Evolutionary conservation across 495 filamentous ascomycete species (phyloP).

Genomic region (Penicillium bialowiezense): DNA sequence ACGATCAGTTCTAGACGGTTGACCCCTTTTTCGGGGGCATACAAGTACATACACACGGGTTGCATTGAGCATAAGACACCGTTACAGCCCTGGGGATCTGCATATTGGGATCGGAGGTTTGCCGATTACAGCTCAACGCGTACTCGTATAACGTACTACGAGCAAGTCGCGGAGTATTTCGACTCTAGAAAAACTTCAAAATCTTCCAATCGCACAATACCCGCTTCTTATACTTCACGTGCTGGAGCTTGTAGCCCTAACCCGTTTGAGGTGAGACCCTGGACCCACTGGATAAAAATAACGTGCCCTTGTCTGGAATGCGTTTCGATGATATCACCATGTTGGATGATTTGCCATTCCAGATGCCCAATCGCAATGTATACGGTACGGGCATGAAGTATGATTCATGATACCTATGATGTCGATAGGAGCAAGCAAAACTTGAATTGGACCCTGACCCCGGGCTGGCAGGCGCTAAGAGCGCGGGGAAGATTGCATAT

Average conservation of each 20-base stretch:
- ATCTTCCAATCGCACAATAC: no score
- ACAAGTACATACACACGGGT: not conserved
- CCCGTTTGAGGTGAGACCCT: constrained; percentile 7
- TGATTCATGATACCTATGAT: constrained; percentile 2
- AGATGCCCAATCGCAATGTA: not conserved
- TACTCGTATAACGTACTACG: not conserved
- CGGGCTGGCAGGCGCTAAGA: constrained; percentile 15
- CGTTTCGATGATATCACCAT: not conserved
- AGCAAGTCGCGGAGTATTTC: no score
- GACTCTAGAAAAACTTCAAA: no score
- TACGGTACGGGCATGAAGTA: not conserved
- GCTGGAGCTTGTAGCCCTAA: not conserved
- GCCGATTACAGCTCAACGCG: not conserved
- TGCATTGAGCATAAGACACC: not conserved
- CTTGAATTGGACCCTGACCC: constrained; percentile 10
- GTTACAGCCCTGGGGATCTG: not conserved
- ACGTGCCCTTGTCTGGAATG: not conserved
- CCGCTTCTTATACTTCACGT: not conserved
- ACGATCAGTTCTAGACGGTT: not conserved
- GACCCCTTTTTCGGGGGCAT: not conserved
- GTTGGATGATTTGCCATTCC: not conserved
- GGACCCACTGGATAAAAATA: constrained; percentile 7
- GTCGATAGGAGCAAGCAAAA: constrained; percentile 18
- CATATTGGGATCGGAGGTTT: constrained; percentile 1
- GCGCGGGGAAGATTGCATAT: constrained; percentile 29